Conservation (phyloP, 495 filamentous ascomycete genomes). For the Achaetomiella virescens region DNA sequence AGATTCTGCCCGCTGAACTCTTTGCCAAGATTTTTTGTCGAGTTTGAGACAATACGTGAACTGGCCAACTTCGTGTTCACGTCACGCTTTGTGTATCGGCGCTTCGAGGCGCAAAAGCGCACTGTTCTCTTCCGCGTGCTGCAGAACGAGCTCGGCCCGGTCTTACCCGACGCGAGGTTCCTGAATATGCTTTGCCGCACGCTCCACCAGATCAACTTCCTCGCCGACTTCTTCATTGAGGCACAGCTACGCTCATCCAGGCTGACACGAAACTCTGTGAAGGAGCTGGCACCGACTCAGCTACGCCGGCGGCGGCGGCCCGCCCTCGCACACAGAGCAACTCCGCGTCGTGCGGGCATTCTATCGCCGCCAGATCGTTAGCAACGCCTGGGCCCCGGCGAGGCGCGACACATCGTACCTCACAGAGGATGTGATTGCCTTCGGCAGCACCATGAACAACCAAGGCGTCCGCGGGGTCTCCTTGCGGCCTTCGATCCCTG, state of each 20-base stretch:
- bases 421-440: not conserved
- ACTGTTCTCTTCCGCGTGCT: conserved; percentile 1
- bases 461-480: not conserved
- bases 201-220: not conserved
- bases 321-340: not conserved
- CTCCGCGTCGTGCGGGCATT: not conserved
- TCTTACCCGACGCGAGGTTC: conserved; percentile 3
- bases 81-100: not conserved
- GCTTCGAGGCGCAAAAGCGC: not conserved
- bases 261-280: not conserved
- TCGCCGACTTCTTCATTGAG: not conserved
- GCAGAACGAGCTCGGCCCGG: conserved; percentile 6
- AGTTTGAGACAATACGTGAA: not conserved
- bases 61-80: conserved; percentile 2
- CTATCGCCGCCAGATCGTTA: conserved; percentile 7
- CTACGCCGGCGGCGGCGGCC: not conserved
- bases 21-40: conserved; percentile 1
- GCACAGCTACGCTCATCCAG: not conserved
- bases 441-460: not conserved
- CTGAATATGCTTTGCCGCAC: not conserved
- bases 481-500: not conserved
- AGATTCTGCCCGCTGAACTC: conserved; percentile 1
- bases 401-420: not conserved
- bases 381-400: conserved; percentile 2
- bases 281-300: not conserved